Base-by-base conservation (phyloP, 2,329 filamentous ascomycete species). In the Claviceps lovelessii region DNA sequence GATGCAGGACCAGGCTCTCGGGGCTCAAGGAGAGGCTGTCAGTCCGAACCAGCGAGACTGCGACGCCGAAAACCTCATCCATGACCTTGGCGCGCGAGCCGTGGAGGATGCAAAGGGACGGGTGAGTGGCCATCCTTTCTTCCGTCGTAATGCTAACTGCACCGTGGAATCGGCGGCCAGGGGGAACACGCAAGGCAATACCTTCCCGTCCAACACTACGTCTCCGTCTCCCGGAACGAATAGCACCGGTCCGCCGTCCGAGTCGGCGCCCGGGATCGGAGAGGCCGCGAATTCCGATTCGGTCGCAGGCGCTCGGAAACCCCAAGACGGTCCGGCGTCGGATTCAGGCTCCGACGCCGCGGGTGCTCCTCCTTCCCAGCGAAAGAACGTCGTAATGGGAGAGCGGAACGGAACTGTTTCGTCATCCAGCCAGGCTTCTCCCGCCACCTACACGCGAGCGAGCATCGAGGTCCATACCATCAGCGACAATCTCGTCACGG, bases 141-240 rank as follows among this genome's bases (percentile, higher is more conserved):
- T 59, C 39, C 59, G 56, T 29, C 57, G 61, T 57, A 64, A 61
- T 46, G 51, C 59, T 62, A 60, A 65, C 58, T 65, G 63, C 62
- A 58, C 56, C 46, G 56, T 62, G 58, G 57, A 56, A 52, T 52
- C 58, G 9, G 61, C 59, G n/a, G 53, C 49, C 37, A 52, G 51
- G 37, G 41, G 46, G 19, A 52, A 53, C 45, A 39, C 37, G 45
- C 11, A 42, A 31, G 17, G 11, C 11, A 15, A 15, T 5, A 39
- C 5, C 1, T 39, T 13, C 37, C 23, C 23, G 23, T 23, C 23
- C 23, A 23, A 23, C 23, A 23, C 23, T 23, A 23, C 23, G 2
- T 23, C 23, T 23, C 23, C 3, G 23, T 23, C 23, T 23, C 23
- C 23, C 23, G 23, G 23, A 23, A 23, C 23, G 23, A 2, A 23